Conservation (phyloP, 2,329 filamentous ascomycete species). For the Colletotrichum lupini region DNA sequence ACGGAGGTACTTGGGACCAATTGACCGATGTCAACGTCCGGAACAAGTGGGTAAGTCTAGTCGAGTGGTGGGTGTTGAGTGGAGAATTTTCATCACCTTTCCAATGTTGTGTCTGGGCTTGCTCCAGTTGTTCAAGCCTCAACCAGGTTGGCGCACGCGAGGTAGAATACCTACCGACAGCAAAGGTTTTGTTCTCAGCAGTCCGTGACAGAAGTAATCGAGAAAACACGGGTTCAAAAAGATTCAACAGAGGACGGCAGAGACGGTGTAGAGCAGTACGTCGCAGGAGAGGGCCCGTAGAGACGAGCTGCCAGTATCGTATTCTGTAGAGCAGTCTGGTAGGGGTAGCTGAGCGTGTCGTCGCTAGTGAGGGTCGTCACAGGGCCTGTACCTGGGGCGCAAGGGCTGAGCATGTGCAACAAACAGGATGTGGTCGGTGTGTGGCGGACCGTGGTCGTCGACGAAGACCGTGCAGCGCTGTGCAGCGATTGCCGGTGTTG, state of each 20-base stretch:
- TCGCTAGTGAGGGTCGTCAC: background rate
- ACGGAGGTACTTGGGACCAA: slow-evolving; percentile 5
- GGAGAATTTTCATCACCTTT: slow-evolving; percentile 5
- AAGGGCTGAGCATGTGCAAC: background rate
- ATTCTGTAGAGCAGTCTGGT: background rate
- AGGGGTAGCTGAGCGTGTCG: background rate
- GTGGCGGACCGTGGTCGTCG: slow-evolving; percentile 4
- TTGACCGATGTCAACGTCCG: slow-evolving; percentile 24
- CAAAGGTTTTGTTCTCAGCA: background rate
- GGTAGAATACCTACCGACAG: background rate
- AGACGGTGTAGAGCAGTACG: background rate
- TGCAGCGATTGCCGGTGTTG: slow-evolving; percentile 14
- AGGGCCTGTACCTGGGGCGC: background rate
- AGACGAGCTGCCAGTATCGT: background rate
- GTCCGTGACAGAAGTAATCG: background rate
- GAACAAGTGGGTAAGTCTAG: slow-evolving; percentile 30
- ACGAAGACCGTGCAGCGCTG: background rate
- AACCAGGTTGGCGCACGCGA: background rate
- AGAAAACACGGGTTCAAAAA: too few species aligned
- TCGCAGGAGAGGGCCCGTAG: too few species aligned
- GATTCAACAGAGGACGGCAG: background rate
- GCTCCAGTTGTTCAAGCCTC: background rate
- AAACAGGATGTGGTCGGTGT: background rate
- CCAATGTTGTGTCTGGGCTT: slow-evolving; percentile 14
- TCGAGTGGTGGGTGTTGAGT: slow-evolving; percentile 20